Conservation (phyloP, 176 grass and related monocot species). For the Musa schizocarpa region DNA sequence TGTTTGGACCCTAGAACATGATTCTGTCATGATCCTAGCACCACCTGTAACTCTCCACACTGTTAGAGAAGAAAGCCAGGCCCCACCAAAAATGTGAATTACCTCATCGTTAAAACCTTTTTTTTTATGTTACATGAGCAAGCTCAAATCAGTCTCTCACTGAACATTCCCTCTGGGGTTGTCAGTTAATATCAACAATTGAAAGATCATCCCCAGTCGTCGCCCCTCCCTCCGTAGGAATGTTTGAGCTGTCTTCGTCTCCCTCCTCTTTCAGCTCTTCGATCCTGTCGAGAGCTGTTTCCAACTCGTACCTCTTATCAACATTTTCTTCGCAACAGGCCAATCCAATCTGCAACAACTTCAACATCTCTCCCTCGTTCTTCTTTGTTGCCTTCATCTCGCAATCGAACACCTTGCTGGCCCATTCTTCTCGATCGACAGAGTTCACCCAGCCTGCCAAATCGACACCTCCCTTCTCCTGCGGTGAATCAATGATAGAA, state of each 20-base stretch:
- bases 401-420: not conserved
- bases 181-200: not conserved
- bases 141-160: not conserved
- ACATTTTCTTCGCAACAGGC: conserved; percentile 7
- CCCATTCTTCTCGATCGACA: not conserved
- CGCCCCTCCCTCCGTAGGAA: no score
- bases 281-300: not conserved
- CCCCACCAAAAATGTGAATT: not conserved
- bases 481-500: not conserved
- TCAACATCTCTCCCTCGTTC: not conserved
- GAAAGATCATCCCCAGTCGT: not conserved
- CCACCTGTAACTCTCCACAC: no score
- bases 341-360: conserved; percentile 13
- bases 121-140: not conserved
- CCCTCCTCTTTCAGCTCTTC: not conserved
- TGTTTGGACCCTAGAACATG: not conserved
- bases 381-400: not conserved
- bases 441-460: conserved; percentile 7
- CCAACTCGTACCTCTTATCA: not conserved
- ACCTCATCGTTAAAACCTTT: not conserved
- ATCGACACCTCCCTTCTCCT: not conserved
- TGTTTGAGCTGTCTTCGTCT: no score
- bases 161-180: not conserved
- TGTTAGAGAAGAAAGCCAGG: not conserved
- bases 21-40: not conserved